These are phyloP conservation scores for Agarophyton chilense DNA, from an alignment of 23 red algal species.

Conservation along the genomic window DNA sequence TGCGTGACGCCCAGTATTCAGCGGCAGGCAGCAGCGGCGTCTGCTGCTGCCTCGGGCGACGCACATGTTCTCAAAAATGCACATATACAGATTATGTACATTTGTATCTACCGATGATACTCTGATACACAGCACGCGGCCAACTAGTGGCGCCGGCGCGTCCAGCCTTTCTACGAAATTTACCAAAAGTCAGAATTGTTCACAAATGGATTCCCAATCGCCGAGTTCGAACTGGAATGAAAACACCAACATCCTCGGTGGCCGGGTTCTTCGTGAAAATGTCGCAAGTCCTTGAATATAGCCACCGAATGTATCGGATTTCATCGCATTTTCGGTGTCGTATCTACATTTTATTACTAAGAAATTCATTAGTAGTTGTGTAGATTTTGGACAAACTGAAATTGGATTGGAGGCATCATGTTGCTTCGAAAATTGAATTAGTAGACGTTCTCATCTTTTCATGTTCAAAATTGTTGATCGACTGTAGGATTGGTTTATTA, in stretches of 20 bases:
- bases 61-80: too few species aligned
- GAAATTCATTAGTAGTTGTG: neutral
- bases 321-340: neutral
- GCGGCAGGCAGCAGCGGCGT: too few species aligned
- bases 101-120: too few species aligned
- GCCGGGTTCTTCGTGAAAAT: neutral
- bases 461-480: neutral
- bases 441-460: neutral
- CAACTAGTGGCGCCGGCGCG: too few species aligned
- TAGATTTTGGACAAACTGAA: neutral
- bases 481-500: neutral
- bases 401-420: neutral
- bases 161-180: slow-evolving; percentile 37
- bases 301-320: neutral
- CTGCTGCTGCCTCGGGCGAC: too few species aligned
- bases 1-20: neutral
- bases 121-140: too few species aligned
- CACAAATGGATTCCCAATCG: neutral
- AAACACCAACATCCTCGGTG: neutral
- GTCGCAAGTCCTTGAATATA: neutral
- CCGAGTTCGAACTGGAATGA: neutral
- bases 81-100: too few species aligned
- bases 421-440: neutral
- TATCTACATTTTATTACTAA: neutral
- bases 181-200: neutral